phyloP scores from a whole-genome alignment of 2,329 filamentous ascomycete genomes.

The Calonectria ilicicola region DNA sequence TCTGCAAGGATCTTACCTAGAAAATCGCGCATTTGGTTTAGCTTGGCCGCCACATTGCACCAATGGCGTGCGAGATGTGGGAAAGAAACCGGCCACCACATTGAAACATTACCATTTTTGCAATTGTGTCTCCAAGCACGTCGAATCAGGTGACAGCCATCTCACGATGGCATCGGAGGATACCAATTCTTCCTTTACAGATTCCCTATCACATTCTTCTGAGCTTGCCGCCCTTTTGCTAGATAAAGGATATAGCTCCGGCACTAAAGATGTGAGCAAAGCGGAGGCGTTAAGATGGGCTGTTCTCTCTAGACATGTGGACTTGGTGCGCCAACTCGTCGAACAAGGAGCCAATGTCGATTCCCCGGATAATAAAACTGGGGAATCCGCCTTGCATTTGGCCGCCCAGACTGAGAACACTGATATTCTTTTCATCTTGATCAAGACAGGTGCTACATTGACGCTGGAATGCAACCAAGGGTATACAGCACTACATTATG shows the following conservation, averaged over 20 bases:
- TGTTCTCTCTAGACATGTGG: not conserved
- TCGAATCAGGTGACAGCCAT: not conserved
- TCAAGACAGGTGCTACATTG: not conserved
- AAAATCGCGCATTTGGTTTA: not conserved
- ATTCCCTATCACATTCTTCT: not conserved
- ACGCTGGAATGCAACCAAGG: not conserved
- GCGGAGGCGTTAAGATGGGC: constrained; percentile 3
- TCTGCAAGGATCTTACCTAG: not conserved
- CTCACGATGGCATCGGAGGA: not conserved
- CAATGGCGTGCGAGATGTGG: not conserved
- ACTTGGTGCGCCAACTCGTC: not conserved
- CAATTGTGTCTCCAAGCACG: not conserved
- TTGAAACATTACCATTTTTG: not conserved
- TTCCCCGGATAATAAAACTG: not conserved
- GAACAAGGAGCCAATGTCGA: not conserved
- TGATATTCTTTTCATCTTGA: not conserved
- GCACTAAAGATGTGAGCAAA: not conserved
- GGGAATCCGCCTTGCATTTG: not conserved
- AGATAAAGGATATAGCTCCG: not conserved
- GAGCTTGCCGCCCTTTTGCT: not conserved
- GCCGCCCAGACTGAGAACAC: not conserved
- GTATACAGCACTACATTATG: not conserved
- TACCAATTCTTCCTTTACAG: not conserved
- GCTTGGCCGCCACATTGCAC: not conserved
- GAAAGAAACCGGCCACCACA: not conserved